phyloP scores from a whole-genome alignment of 2,329 filamentous ascomycete genomes.

The Lithohypha guttulata region DNA sequence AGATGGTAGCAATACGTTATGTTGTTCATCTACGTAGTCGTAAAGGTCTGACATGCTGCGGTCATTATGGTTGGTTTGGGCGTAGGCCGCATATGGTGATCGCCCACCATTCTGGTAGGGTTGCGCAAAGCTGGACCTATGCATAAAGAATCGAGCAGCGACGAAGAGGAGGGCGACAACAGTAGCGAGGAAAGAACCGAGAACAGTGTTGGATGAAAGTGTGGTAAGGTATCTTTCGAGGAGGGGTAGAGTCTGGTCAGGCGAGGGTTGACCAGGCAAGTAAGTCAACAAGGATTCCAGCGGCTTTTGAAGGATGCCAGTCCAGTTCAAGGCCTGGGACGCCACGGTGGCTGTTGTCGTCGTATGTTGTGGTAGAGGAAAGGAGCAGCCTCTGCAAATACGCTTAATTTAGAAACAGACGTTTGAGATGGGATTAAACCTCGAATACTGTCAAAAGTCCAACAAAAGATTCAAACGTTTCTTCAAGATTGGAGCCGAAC shows the following conservation, averaged over 20 bases:
- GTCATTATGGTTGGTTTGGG: not conserved
- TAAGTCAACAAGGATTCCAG: conserved; percentile 4
- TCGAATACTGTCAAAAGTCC: too few relatives aligned
- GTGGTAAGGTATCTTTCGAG: conserved; percentile 16
- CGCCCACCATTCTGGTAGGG: conserved; percentile 5
- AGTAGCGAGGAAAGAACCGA: conserved; percentile 18
- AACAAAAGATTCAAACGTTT: too few relatives aligned
- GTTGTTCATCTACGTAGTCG: conserved; percentile 9
- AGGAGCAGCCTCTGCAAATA: not conserved
- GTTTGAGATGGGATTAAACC: not conserved
- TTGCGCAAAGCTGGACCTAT: conserved; percentile 14
- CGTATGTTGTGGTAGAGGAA: not conserved
- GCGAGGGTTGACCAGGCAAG: not conserved
- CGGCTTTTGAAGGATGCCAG: conserved; percentile 4
- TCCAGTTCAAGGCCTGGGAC: conserved; percentile 8
- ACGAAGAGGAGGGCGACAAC: conserved; percentile 21
- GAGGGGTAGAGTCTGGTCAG: conserved; percentile 3
- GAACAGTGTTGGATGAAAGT: conserved; percentile 22
- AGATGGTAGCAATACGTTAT: conserved; percentile 2
- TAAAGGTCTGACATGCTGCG: conserved; percentile 2
- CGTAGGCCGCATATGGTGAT: conserved; percentile 7
- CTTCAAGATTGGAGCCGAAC: too few relatives aligned
- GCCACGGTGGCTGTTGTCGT: conserved; percentile 8
- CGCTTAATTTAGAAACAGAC: not conserved
- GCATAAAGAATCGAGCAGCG: conserved; percentile 20